Percentiles rank a stretch among this genome's conserved stretches.
These are phyloP conservation scores for Phlyctochytrium arcticum DNA, from an alignment of 192 early-diverging fungal genomes.

Conservation along the genomic window DNA sequence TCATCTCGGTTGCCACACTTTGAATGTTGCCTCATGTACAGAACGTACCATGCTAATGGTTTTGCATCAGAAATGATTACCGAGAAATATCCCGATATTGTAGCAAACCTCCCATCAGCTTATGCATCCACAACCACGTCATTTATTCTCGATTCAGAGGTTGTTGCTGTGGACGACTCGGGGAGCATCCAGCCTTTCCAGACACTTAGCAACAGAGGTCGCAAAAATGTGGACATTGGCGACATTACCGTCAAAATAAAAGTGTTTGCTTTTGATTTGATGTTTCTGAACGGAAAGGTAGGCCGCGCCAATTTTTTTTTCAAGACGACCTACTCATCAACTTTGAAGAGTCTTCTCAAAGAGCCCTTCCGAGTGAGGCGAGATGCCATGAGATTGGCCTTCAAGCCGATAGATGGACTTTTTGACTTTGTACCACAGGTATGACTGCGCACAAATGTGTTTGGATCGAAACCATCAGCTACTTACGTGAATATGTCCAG, in stretches of 20 bases:
- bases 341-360: conserved; percentile 4
- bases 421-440: conserved; percentile 22
- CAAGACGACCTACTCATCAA: not conserved
- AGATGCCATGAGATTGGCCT: conserved; percentile 5
- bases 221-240: conserved; percentile 5
- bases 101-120: not conserved
- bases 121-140: conserved; percentile 5
- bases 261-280: conserved; percentile 21
- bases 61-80: conserved; percentile 10
- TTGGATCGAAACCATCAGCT: not conserved
- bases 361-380: conserved; percentile 3
- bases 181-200: conserved; percentile 10
- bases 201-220: conserved; percentile 12
- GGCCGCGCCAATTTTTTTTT: not conserved
- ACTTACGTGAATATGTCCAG: not conserved
- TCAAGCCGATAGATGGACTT: not conserved
- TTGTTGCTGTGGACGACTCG: conserved; percentile 15
- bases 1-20: conserved; percentile 4
- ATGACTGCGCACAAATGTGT: not conserved
- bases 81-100: conserved; percentile 18
- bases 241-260: conserved; percentile 4
- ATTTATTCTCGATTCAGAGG: conserved; percentile 19
- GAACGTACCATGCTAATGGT: too few species aligned
- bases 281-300: conserved; percentile 19
- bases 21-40: too few species aligned